phyloP scores from a whole-genome alignment of 805 yeast genomes.

The Metschnikowia drakensbergensis region DNA sequence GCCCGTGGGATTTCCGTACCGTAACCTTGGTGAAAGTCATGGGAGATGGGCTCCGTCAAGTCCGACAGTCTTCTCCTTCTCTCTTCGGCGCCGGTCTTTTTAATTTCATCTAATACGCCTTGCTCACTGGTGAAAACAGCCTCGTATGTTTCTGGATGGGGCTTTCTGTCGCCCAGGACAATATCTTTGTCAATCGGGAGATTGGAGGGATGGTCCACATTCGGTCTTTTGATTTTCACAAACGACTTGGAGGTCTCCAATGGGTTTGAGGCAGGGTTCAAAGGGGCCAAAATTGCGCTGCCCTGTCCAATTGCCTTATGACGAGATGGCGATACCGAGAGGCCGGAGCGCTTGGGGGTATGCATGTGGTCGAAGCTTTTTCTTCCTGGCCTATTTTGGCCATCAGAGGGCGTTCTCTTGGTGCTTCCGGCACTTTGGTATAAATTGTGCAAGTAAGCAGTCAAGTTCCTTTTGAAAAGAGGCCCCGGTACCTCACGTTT shows the following conservation, averaged over 20 bases:
- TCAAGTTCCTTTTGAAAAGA: slow-evolving; percentile 61
- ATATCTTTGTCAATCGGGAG: slow-evolving; percentile 16
- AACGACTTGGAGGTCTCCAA: slow-evolving; percentile 59
- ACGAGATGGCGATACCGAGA: slow-evolving; percentile 14
- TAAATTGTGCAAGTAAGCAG: slow-evolving; percentile 62
- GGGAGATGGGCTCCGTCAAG: slow-evolving; percentile 5
- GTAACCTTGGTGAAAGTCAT: slow-evolving; percentile 3
- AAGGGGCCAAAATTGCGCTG: slow-evolving; percentile 18
- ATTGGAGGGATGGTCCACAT: slow-evolving; percentile 4
- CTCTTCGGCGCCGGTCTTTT: background rate
- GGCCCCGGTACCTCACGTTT: slow-evolving; percentile 77
- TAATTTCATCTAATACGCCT: slow-evolving; percentile 34
- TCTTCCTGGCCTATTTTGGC: slow-evolving; percentile 2
- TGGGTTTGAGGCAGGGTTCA: slow-evolving; percentile 67
- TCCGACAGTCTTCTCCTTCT: slow-evolving; percentile 16
- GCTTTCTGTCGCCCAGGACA: slow-evolving; percentile 10
- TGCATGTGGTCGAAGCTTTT: background rate
- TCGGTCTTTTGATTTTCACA: slow-evolving; percentile 65
- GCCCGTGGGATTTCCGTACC: slow-evolving; percentile 4
- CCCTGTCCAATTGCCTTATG: slow-evolving; percentile 9
- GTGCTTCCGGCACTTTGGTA: slow-evolving; percentile 38
- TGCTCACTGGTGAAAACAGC: slow-evolving; percentile 46
- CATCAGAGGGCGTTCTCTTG: slow-evolving; percentile 42
- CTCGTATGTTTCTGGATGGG: slow-evolving; percentile 21
- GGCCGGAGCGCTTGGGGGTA: slow-evolving; percentile 7